Conservation (phyloP, 129 eudicot species). For the Flaveria trinervia region DNA sequence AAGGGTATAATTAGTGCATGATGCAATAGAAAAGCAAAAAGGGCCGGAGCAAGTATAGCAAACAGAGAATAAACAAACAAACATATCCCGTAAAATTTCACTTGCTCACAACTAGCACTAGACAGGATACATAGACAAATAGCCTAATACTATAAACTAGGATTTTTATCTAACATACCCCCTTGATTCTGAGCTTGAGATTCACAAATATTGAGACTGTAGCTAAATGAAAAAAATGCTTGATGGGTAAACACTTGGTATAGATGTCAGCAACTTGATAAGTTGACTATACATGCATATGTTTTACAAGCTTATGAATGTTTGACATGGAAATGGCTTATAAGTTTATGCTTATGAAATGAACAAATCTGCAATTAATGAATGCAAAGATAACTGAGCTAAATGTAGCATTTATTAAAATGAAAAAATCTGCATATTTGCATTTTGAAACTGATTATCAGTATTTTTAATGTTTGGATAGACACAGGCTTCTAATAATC, state of each 20-base stretch:
- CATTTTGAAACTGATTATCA: background rate
- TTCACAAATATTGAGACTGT: background rate
- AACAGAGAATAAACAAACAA: background rate
- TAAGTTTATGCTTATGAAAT: too few species aligned
- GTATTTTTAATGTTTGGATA: background rate
- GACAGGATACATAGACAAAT: background rate
- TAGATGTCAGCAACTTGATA: background rate
- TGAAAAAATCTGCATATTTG: background rate
- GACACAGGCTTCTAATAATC: background rate
- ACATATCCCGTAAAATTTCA: too few species aligned
- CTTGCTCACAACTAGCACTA: too few species aligned
- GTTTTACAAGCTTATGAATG: too few species aligned
- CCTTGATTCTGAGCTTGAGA: background rate
- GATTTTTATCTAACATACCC: background rate
- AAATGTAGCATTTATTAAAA: slow-evolving; percentile 1
- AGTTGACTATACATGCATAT: background rate
- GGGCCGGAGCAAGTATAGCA: too few species aligned
- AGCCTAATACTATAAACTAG: background rate
- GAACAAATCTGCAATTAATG: background rate
- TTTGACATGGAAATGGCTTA: too few species aligned
- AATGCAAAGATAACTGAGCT: background rate
- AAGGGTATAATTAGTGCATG: too few species aligned
- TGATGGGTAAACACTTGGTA: background rate
- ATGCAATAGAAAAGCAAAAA: too few species aligned
- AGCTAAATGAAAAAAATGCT: background rate